Base-by-base conservation (phyloP, 306 rosid genomes). In the Gillenia trifoliata region DNA sequence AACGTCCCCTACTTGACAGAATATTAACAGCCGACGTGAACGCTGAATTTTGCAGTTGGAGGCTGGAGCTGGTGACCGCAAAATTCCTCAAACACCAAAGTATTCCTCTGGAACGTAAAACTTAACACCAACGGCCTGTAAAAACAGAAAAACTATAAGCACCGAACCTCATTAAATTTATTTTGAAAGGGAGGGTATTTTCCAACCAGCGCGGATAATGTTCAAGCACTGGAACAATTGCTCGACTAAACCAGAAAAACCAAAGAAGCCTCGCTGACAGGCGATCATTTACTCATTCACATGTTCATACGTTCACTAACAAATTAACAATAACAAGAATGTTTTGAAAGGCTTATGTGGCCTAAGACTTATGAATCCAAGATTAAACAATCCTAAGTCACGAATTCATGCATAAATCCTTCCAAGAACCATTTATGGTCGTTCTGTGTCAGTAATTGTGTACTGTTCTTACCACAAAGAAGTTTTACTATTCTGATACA, bases 101-200 rank as follows among this genome's bases (percentile, higher is more conserved):
- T 33, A 71, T 1, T 71, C 75, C 52, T 71, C 65, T 3, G 75
- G 64, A 23, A 71, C 75, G 36, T 71, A 23, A 55, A 55, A 71
- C 23, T 55, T 71, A 1, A 71, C 34, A 55, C 52, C 75, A 13
- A 54, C 57, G 4, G 75, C 75, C 75, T 71, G 50, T 50, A n/a
- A 22, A 71, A 19, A 8, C 3, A 13, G 31, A 6, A n/a, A 30
- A 29, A 47, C 40, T 3, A 11, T 70, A 11, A 52, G 28, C 30
- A 69, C 36, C 3, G 7, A 41, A 26, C 41, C 41, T 38, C 41
- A 0, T 38, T 38, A 38, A 2, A 38, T 38, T 38, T 38, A 8
- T 38, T 38, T 38, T 38, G 41, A 38, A 38, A 8, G 41, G 41
- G 41, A 41, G 71, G 11, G 22, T 41, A 36, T 2, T 22, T 30